Evolutionary conservation across 2,329 filamentous ascomycete genomes (phyloP), one percentile per base, ranked within the genome.

Genomic region (Sporothrix humicola): DNA sequence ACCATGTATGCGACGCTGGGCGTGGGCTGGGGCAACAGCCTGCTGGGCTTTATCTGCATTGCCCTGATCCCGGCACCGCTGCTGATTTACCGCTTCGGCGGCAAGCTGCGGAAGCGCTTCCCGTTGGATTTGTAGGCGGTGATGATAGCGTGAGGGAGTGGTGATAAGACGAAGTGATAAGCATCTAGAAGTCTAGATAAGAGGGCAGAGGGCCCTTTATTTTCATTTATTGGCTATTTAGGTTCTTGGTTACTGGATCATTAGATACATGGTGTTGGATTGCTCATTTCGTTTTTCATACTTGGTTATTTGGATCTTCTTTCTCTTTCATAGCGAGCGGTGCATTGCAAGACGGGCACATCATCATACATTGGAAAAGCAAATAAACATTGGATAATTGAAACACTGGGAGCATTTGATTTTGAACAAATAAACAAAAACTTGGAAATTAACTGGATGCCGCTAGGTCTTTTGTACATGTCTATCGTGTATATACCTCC

Each of bases 1-100:
- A 77, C 80, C 37, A 87, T 91, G 86, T 91, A 90, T 78, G 78
- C 84, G 17, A 80, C 79, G 2, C 78, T 91, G 1, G 89, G 89
- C 0, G 77, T 89, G 3, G 89, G 81, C 5, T 82, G 81, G 81
- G 81, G 81, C 1, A 82, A 81, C 72, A 80, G 79, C 15, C 66
- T 82, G 59, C 74, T 82, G 44, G 81, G 79, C 0, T 86, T 86
- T 7, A 80, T 87, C 7, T 82, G 81, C 74, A 78, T 91, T 73
- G 86, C 86, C 23, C 76, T 88, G 7, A 87, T 90, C 52, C 81
- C 81, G 20, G 72, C 80, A 10, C 89, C 77, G 0, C 89, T 91
- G 77, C 79, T 85, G 1, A 90, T 91, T 76, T 83, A 89, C 74
- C 84, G 81, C 77, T 89, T 86, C 77, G 85, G 85, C 26, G 80